These are phyloP conservation scores for Stephanocyclus meneghinianus DNA, from an alignment of 352 stramenopile species.

Conservation along the genomic window DNA sequence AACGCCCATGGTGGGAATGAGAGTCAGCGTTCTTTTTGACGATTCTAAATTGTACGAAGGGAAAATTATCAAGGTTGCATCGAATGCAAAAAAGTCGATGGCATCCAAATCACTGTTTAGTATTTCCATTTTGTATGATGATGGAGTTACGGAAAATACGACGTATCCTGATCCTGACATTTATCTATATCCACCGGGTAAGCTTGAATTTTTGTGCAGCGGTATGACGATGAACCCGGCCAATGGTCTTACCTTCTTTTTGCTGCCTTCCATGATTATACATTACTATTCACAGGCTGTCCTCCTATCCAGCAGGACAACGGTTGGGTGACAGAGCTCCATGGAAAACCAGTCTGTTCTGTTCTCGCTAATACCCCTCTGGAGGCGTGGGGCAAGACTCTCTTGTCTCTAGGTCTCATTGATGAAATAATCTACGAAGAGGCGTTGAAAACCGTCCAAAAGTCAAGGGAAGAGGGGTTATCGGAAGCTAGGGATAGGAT, in stretches of 20 bases:
- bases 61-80: constrained; percentile 65
- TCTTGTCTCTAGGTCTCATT: constrained; percentile 76
- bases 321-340: constrained; percentile 62
- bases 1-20: constrained; percentile 65
- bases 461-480: constrained; percentile 44
- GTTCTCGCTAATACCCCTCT: constrained; percentile 67
- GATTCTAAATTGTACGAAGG: constrained; percentile 64
- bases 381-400: constrained; percentile 78
- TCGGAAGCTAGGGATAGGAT: constrained; percentile 59
- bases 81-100: constrained; percentile 41
- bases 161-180: constrained; percentile 81
- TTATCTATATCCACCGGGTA: constrained; percentile 70
- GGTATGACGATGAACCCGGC: background rate
- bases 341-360: constrained; percentile 69
- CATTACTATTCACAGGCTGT: constrained; percentile 25
- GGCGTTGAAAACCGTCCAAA: constrained; percentile 52
- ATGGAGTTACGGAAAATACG: constrained; percentile 71
- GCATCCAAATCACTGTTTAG: constrained; percentile 48
- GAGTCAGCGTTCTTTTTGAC: constrained; percentile 76
- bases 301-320: constrained; percentile 41
- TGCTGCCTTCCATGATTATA: background rate
- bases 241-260: constrained; percentile 10
- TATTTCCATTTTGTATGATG: constrained; percentile 79
- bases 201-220: constrained; percentile 24
- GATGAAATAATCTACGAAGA: constrained; percentile 79